Conservation (phyloP, 2,329 filamentous ascomycete species). For the Hypoxylon sp. region DNA sequence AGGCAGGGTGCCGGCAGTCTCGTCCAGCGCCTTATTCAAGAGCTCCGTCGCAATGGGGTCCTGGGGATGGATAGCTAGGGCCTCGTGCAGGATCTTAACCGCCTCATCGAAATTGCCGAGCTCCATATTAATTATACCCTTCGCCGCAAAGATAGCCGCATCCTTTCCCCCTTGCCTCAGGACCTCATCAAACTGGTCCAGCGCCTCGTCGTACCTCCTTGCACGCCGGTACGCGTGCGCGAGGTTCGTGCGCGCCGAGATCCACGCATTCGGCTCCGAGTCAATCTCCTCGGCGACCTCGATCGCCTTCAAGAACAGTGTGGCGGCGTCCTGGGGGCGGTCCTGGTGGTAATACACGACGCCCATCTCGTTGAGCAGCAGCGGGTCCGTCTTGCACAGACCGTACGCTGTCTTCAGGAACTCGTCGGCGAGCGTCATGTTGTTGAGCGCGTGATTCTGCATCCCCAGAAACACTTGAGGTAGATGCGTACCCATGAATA, state of each 20-base stretch:
- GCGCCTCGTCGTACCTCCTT: constrained; percentile 75
- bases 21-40: constrained; percentile 76
- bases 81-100: constrained; percentile 85
- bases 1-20: constrained; percentile 61
- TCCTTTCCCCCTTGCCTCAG: constrained; percentile 85
- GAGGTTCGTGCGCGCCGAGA: constrained; percentile 87
- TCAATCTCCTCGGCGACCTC: constrained; percentile 83
- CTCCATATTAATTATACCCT: constrained; percentile 87
- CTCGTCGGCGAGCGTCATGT: constrained; percentile 92
- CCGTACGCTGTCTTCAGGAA: constrained; percentile 91
- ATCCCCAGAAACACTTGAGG: constrained; percentile 97
- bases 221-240: constrained; percentile 86
- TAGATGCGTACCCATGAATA: constrained; percentile 97
- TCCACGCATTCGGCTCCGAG: constrained; percentile 83
- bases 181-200: constrained; percentile 88
- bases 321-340: constrained; percentile 78
- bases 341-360: constrained; percentile 96
- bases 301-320: constrained; percentile 83
- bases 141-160: constrained; percentile 81
- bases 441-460: constrained; percentile 97
- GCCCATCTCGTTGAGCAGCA: constrained; percentile 95
- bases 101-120: constrained; percentile 80
- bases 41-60: constrained; percentile 85
- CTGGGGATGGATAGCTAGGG: constrained; percentile 81
- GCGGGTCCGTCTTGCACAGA: constrained; percentile 84